Conservation (phyloP, 106 monocot species). For the Posidonia australis region DNA sequence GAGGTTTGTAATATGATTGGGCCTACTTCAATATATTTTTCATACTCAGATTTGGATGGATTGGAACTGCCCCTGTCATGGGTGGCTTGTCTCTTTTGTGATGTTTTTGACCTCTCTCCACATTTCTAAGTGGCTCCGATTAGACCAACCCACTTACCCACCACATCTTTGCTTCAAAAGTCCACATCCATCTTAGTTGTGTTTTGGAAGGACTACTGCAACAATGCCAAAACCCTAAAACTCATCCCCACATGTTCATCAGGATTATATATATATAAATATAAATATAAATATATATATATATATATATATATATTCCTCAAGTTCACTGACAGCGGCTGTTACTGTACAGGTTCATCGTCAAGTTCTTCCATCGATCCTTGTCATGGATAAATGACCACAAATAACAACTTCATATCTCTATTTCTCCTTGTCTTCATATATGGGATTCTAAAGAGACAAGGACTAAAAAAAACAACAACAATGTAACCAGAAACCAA, state of each 20-base stretch:
- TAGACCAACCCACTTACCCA: not conserved
- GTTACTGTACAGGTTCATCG: no score
- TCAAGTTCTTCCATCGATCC: no score
- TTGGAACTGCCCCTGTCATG: not conserved
- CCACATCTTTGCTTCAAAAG: not conserved
- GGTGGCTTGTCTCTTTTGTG: conserved; percentile 4
- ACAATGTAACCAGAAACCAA: no score
- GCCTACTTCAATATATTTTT: not conserved
- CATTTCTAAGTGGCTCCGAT: not conserved
- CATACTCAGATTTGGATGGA: not conserved
- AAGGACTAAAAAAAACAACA: no score
- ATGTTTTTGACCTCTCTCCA: not conserved
- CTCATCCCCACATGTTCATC: not conserved
- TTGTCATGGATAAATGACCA: no score
- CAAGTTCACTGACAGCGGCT: no score
- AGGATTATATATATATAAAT: no score
- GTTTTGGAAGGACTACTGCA: not conserved
- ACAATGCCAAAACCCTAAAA: not conserved
- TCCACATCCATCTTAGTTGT: not conserved
- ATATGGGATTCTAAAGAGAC: no score
- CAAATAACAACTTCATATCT: no score
- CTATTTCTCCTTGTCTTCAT: no score
- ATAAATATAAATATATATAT: no score
- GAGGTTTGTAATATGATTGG: not conserved
- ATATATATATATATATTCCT: no score